Base-by-base conservation (phyloP, 108 stramenopile genomes). In the Cyclotella sp. region DNA sequence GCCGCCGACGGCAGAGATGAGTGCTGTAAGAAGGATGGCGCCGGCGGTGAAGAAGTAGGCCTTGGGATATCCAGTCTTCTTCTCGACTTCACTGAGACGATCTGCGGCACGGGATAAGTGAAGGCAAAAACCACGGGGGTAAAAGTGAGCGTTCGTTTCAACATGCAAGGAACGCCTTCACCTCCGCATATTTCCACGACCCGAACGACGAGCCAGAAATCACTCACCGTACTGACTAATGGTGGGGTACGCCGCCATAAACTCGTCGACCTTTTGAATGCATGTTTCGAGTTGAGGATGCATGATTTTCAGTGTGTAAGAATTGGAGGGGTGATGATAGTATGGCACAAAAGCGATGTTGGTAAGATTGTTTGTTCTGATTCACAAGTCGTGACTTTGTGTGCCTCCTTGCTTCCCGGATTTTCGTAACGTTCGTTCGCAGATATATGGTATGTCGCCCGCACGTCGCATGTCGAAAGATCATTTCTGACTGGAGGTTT, bases 11-110 rank as follows among this genome's bases (percentile, higher is more conserved):
- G 81, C 55, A 49, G 63, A 78, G 61, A 90, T 66, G 55, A 88
- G 7, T 27, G 47, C n/a, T 11, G 70, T 18, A 18, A 89, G 15
- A 43, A 90, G 28, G 9, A 73, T 55, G 53, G 74, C 61, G 26
- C 66, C 62, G 19, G 70, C 89, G 60, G 90, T 14, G 73, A 93
- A 93, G 70, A 94, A 86, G 72, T 84, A 88, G 1, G 69, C 87
- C 80, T 94, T 96, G 47, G 93, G 81, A 22, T 93, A 73, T 15
- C 91, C 93, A 8, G 90, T 92, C 82, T 94, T 90, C 70, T 85
- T 76, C 74, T 94, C 93, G 28, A 94, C 62, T n/a, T 91, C 79
- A 54, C 86, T 81, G 45, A 96, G 83, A 60, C 81, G 74, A 30
- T 96, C 95, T 96, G 86, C 58, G 67, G 34, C 4, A 47, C 45